A percentile compares a stretch with the other conserved stretches of the same genome.
Conservation (phyloP, 164 flowering plant species). For the Liriodendron chinense region DNA sequence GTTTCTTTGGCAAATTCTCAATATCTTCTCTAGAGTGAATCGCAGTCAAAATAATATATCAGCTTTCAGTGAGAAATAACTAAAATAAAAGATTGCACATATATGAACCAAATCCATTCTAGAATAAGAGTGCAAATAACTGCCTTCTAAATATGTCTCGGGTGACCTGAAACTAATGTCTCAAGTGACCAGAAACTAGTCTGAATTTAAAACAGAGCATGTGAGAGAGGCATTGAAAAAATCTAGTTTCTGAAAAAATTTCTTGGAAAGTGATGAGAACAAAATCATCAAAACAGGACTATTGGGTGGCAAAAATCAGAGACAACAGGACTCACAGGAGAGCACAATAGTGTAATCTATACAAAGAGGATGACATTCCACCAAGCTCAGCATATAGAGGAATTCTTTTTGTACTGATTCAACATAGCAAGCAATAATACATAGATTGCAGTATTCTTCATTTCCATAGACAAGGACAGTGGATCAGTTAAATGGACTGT, state of each 20-base stretch:
- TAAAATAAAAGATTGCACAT: too few relatives aligned
- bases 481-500: too few relatives aligned
- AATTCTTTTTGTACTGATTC: background rate
- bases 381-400: background rate
- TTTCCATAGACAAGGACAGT: too few relatives aligned
- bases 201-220: background rate
- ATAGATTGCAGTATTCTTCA: too few relatives aligned
- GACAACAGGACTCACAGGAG: background rate
- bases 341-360: background rate
- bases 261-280: background rate
- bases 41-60: too few relatives aligned
- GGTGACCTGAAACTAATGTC: background rate
- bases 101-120: background rate
- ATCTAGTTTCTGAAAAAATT: background rate
- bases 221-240: background rate
- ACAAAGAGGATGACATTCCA: background rate
- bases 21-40: background rate
- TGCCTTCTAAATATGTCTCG: background rate
- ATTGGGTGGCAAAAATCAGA: background rate
- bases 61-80: too few relatives aligned
- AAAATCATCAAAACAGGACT: background rate
- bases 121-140: background rate
- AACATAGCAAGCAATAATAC: too few relatives aligned
- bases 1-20: background rate
- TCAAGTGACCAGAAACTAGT: background rate